phyloP scores from a whole-genome alignment of 768 basidiomycete species.

The Sporobolomyces roseus region DNA sequence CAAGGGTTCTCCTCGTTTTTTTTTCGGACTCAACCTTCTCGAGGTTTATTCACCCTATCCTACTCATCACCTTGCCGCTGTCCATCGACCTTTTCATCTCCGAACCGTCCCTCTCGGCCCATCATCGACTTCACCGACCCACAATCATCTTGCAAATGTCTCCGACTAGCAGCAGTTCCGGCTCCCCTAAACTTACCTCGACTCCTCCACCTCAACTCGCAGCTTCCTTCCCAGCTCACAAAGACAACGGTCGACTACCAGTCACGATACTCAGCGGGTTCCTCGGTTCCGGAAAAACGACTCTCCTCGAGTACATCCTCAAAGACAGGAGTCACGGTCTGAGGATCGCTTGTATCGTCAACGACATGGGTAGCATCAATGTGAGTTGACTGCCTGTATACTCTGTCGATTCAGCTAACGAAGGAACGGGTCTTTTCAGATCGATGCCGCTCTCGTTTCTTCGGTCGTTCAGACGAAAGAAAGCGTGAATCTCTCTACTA shows the following conservation, averaged over 20 bases:
- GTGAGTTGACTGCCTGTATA: conserved; percentile 31
- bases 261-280: conserved; percentile 49
- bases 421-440: no score
- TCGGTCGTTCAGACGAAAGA: conserved; percentile 45
- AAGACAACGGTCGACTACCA: conserved; percentile 45
- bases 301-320: conserved; percentile 47
- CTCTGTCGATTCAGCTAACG: neutral
- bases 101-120: no score
- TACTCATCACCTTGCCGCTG: no score
- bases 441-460: conserved; percentile 47
- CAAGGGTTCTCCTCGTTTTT: no score
- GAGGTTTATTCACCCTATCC: no score
- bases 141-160: neutral
- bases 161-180: neutral
- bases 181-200: conserved; percentile 9
- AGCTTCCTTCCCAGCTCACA: neutral
- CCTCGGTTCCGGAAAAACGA: conserved; percentile 48
- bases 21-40: no score
- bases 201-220: conserved; percentile 3
- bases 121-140: no score
- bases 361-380: conserved; percentile 48
- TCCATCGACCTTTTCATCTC: no score
- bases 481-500: no score
- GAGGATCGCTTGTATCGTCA: conserved; percentile 47
- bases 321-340: conserved; percentile 43